A percentile compares a stretch with the other conserved stretches of the same genome.
These are phyloP conservation scores for Leishmania aethiopica DNA, from an alignment of 208 protist species.

Conservation along the genomic window DNA sequence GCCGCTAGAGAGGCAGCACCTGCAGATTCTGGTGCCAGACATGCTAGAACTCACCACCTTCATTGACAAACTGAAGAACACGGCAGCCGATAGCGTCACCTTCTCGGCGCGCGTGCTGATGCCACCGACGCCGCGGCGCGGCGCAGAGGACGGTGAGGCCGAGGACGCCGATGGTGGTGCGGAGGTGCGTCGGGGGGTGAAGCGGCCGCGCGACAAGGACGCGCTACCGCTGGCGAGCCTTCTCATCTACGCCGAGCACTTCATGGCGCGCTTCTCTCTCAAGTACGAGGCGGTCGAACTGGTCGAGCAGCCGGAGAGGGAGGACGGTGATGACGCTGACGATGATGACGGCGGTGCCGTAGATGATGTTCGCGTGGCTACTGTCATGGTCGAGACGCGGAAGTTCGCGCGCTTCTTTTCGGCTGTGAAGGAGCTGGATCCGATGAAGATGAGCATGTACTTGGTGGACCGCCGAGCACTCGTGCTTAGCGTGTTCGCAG, in stretches of 20 bases:
- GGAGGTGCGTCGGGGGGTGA: not conserved
- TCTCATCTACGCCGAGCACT: constrained; percentile 55
- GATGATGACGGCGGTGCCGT: not conserved
- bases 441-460: constrained; percentile 49
- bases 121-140: not conserved
- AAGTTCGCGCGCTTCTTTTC: constrained; percentile 80
- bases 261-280: constrained; percentile 61
- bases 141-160: constrained; percentile 16
- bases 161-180: constrained; percentile 3
- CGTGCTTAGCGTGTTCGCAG: constrained; percentile 62
- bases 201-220: constrained; percentile 8
- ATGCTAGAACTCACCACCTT: constrained; percentile 75
- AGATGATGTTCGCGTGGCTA: constrained; percentile 14
- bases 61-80: constrained; percentile 70
- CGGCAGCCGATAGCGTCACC: constrained; percentile 63
- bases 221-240: constrained; percentile 28
- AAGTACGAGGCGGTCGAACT: constrained; percentile 65
- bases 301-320: constrained; percentile 19
- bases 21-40: constrained; percentile 63
- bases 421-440: constrained; percentile 58
- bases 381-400: constrained; percentile 63
- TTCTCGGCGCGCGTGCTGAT: constrained; percentile 40
- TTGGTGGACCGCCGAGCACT: constrained; percentile 58
- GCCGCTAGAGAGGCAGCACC: constrained; percentile 42
- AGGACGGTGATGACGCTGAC: not conserved